Base-by-base conservation (phyloP, 176 grass and related monocot genomes). In the Zizania latifolia region DNA sequence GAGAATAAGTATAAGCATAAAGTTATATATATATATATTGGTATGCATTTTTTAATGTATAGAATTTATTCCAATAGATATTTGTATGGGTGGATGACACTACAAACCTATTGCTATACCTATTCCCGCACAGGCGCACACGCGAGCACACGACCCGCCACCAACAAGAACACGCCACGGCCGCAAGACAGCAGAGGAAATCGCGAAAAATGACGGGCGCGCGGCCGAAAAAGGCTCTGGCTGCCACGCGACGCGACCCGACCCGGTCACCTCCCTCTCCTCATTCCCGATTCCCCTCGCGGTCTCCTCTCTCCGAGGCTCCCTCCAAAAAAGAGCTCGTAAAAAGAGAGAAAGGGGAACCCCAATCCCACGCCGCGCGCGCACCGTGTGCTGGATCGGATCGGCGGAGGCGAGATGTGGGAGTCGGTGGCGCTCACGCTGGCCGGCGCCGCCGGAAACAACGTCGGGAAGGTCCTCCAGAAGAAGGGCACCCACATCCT, bases 401-500 rank as follows among this genome's bases (percentile, higher is more conserved):
- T 60, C 58, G 70, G 28, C 33, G 68, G 37, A 4, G 51, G 35
- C 38, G 71, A 63, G 85, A 94, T 94, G 91, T 99, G 95, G 95
- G 95, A 94, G 60, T 91, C 95, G 54, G 88, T 94, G 72, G 86
- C 86, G 63, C 83, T 92, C 82, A 99, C 95, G 45, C 78, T 99
- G 26, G 87, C 82, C 51, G 92, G 91, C 79, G 85, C 92, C 73
- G 92, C 95, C 35, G 95, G 92, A 36, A 99, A 99, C 73, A 99
- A 94, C 84, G 90, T 99, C 77, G 95, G 95, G 76, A 99, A 99
- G 89, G 92, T 99, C 14, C 82, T 99, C 23, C 92, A 99, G 76
- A 99, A 99, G 89, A 94, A 99, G 79, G 92, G 91, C 89, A 99
- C 95, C 53, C 81, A 72, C 69, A 89, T 99, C 78, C 95, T 99